Evolutionary conservation across 2,329 filamentous ascomycete species (phyloP).

Genomic region (Nemania sp.): DNA sequence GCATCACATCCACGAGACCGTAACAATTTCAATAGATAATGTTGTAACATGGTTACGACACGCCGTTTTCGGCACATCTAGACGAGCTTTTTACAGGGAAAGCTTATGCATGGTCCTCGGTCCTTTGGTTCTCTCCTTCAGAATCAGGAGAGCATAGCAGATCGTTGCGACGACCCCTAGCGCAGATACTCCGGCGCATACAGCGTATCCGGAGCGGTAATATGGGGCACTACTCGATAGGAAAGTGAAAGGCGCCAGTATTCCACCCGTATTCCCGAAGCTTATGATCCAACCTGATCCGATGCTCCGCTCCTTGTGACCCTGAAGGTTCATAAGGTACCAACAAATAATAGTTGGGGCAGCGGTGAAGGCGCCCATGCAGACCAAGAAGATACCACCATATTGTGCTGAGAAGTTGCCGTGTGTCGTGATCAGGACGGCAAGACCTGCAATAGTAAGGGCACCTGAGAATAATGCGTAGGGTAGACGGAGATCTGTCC

Average conservation of each 20-base stretch:
- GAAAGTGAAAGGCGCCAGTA: constrained; percentile 39
- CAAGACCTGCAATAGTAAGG: constrained; percentile 34
- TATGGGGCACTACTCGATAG: constrained; percentile 32
- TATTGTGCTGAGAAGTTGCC: constrained; percentile 42
- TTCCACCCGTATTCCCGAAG: constrained; percentile 39
- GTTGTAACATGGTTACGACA: background rate
- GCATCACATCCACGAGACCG: no score
- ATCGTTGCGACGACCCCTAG: background rate
- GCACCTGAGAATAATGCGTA: constrained; percentile 31
- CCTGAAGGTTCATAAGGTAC: constrained; percentile 47
- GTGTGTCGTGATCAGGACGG: constrained; percentile 30
- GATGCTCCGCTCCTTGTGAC: constrained; percentile 38
- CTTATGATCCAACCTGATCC: constrained; percentile 39
- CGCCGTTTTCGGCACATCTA: background rate
- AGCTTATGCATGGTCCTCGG: background rate
- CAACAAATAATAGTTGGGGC: constrained; percentile 40
- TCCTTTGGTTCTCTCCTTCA: background rate
- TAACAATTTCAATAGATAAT: no score
- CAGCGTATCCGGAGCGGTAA: constrained; percentile 36
- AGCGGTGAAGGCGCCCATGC: constrained; percentile 42
- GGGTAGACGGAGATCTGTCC: constrained; percentile 25
- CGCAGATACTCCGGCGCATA: background rate
- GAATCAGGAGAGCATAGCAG: background rate
- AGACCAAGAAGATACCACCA: constrained; percentile 44
- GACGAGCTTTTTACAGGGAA: background rate